These are phyloP conservation scores for Pisolithus marmoratus DNA, from an alignment of 768 basidiomycete genomes.

Conservation along the genomic window DNA sequence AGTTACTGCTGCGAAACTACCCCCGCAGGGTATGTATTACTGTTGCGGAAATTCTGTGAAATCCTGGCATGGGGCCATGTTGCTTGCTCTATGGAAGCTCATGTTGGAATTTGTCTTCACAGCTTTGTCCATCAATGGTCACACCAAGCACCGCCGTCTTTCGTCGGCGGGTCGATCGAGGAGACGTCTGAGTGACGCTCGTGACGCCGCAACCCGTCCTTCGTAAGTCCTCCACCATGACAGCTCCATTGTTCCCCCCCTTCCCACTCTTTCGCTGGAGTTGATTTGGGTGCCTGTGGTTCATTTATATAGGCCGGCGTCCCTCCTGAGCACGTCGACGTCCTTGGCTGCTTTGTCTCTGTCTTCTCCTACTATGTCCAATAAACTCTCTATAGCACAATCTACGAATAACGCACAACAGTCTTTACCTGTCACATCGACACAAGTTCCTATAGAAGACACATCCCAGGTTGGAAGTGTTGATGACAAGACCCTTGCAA, in stretches of 20 bases:
- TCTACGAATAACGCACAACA: conserved; percentile 7
- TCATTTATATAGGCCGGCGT: conserved; percentile 24
- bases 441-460: not conserved
- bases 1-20: conserved; percentile 2
- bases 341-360: conserved; percentile 39
- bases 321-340: conserved; percentile 32
- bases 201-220: conserved; percentile 70
- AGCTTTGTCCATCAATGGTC: conserved; percentile 27
- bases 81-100: not conserved
- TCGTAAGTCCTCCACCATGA: conserved; percentile 45
- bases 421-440: conserved; percentile 6
- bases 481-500: conserved; percentile 12
- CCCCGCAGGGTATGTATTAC: conserved; percentile 7
- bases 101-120: conserved; percentile 1
- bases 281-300: conserved; percentile 1
- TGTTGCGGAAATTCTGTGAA: not conserved
- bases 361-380: conserved; percentile 33
- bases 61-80: no score
- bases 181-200: conserved; percentile 71
- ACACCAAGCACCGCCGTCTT: conserved; percentile 57
- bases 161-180: conserved; percentile 67
- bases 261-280: not conserved
- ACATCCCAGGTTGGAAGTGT: conserved; percentile 8
- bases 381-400: conserved; percentile 15
- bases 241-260: not conserved